phyloP scores from a whole-genome alignment of 1,139 yeast species.

The Geotrichum carabidarum region DNA sequence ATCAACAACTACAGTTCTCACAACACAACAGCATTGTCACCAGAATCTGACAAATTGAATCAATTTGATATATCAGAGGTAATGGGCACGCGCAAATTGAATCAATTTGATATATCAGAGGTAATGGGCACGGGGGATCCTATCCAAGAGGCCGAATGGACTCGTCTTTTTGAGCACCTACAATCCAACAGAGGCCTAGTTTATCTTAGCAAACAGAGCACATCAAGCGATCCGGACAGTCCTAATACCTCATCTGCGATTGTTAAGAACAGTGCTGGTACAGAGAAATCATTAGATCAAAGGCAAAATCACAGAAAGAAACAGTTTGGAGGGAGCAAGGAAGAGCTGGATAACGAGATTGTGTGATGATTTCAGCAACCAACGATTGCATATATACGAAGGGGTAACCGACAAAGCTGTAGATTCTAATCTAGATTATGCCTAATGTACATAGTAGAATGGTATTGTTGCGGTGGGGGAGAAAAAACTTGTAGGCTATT shows the following conservation, averaged over 20 bases:
- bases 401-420: too few species aligned
- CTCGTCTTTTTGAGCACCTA: background rate
- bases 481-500: too few species aligned
- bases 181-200: background rate
- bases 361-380: background rate
- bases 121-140: constrained; percentile 1
- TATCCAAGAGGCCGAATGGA: background rate
- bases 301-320: background rate
- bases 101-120: background rate
- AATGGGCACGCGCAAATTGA: background rate
- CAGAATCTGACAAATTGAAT: background rate
- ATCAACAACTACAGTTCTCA: background rate
- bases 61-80: background rate
- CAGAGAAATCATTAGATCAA: background rate
- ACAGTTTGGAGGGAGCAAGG: background rate
- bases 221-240: background rate
- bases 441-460: background rate
- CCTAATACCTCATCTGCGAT: too few species aligned
- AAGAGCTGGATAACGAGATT: background rate
- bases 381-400: background rate
- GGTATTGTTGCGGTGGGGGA: too few species aligned
- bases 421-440: background rate
- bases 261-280: background rate
- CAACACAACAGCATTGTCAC: background rate
- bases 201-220: background rate